Evolutionary conservation across 2,329 filamentous ascomycete species (phyloP).

Genomic region (Penicillium sp.): DNA sequence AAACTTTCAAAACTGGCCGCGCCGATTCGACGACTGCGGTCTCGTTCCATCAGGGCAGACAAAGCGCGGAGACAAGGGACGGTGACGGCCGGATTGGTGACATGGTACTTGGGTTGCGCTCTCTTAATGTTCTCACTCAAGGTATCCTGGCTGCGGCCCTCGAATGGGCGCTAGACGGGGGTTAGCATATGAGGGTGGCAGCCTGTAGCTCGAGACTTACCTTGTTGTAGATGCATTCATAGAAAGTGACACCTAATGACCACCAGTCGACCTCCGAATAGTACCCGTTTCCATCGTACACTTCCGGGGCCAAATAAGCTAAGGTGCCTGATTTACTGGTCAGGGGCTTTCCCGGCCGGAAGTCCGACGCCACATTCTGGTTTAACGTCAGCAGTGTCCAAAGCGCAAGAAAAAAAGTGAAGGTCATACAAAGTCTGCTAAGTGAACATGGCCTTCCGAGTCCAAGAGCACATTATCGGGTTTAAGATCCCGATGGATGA

Average conservation of each 20-base stretch:
- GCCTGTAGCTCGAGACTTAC: slow-evolving; percentile 39
- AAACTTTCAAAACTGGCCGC: slow-evolving; percentile 75
- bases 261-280: slow-evolving; percentile 93
- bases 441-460: slow-evolving; percentile 85
- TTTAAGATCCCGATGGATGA: slow-evolving; percentile 87
- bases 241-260: slow-evolving; percentile 96
- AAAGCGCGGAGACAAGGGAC: slow-evolving; percentile 86
- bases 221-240: slow-evolving; percentile 99
- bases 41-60: slow-evolving; percentile 71
- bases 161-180: slow-evolving; percentile 70
- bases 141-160: slow-evolving; percentile 76
- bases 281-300: slow-evolving; percentile 86
- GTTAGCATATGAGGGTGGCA: slow-evolving; percentile 27
- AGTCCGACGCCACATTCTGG: slow-evolving; percentile 94
- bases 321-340: slow-evolving; percentile 96
- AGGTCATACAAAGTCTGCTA: slow-evolving; percentile 84
- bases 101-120: slow-evolving; percentile 78
- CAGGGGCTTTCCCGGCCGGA: slow-evolving; percentile 71
- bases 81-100: slow-evolving; percentile 85
- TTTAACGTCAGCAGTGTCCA: slow-evolving; percentile 4
- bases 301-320: slow-evolving; percentile 91
- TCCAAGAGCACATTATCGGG: slow-evolving; percentile 87
- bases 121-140: slow-evolving; percentile 75
- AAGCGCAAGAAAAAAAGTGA: not conserved
- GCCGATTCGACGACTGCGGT: slow-evolving; percentile 77